These are phyloP conservation scores for Lentinula sp. DNA, from an alignment of 768 basidiomycete genomes.

Conservation along the genomic window DNA sequence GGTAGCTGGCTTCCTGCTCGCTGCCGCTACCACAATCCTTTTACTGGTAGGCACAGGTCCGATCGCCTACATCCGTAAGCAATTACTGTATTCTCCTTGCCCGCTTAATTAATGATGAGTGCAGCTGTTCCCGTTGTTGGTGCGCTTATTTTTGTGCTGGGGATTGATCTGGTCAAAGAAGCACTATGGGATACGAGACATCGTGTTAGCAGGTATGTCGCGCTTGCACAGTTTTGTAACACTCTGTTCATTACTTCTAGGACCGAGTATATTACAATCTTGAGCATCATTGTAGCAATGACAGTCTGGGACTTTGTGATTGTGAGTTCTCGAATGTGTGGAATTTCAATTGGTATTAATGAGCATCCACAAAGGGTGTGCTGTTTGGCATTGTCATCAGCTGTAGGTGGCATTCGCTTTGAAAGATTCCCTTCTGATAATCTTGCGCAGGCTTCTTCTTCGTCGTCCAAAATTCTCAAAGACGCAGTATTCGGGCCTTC, in stretches of 20 bases:
- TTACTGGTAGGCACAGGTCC: slow-evolving; percentile 82
- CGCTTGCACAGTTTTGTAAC: neutral
- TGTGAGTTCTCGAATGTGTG: neutral
- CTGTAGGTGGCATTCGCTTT: slow-evolving; percentile 42
- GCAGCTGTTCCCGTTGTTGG: slow-evolving; percentile 88
- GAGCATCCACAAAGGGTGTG: slow-evolving; percentile 43
- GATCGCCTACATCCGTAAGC: slow-evolving; percentile 88
- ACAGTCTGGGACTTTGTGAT: slow-evolving; percentile 92
- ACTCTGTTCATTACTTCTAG: slow-evolving; percentile 23
- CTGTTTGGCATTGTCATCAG: slow-evolving; percentile 88
- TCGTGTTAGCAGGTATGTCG: slow-evolving; percentile 67
- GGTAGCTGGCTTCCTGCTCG: slow-evolving; percentile 81
- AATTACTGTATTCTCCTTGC: neutral
- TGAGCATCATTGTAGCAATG: slow-evolving; percentile 88
- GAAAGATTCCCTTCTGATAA: neutral
- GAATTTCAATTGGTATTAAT: neutral
- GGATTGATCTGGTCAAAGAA: slow-evolving; percentile 91
- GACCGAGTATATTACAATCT: slow-evolving; percentile 76
- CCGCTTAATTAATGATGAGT: neutral
- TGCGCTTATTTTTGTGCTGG: slow-evolving; percentile 89
- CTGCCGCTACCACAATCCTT: slow-evolving; percentile 61
- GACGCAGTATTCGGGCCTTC: slow-evolving; percentile 76
- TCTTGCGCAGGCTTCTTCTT: slow-evolving; percentile 76
- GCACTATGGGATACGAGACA: slow-evolving; percentile 94
- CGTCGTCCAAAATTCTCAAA: slow-evolving; percentile 89